A percentile compares a stretch with the other conserved stretches of the same genome.
phyloP scores from a whole-genome alignment of 371 early-diverging fungal species.

The Thermomucor indicae-seudaticae region DNA sequence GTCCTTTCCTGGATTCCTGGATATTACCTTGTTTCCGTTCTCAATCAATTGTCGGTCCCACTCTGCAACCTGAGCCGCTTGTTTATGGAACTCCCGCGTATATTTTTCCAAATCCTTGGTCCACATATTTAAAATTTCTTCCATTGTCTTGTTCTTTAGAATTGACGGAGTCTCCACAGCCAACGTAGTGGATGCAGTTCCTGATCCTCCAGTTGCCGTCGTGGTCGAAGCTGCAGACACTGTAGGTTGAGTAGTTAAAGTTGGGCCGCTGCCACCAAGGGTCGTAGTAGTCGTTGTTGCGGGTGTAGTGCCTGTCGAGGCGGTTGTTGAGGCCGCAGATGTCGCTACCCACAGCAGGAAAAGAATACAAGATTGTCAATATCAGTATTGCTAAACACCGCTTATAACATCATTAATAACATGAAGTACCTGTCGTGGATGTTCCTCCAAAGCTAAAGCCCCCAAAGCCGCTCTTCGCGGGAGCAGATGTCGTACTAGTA shows the following conservation, averaged over 20 bases:
- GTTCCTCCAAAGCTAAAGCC: constrained; percentile 11
- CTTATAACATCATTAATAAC: not conserved
- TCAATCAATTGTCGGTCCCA: constrained; percentile 86
- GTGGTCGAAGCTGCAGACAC: constrained; percentile 13
- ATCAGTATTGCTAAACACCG: no score
- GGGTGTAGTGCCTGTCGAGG: not conserved
- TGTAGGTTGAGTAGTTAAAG: constrained; percentile 16
- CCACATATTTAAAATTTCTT: constrained; percentile 87
- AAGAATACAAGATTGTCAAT: not conserved
- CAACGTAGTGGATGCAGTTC: constrained; percentile 18
- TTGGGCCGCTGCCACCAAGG: not conserved
- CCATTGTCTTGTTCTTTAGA: constrained; percentile 82
- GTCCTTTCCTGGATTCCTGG: constrained; percentile 2
- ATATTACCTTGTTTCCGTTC: constrained; percentile 71
- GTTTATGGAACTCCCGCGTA: constrained; percentile 80
- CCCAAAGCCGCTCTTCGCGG: constrained; percentile 3
- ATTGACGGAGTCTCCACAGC: constrained; percentile 43
- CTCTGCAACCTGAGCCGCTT: constrained; percentile 78
- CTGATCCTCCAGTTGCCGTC: constrained; percentile 13
- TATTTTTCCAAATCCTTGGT: constrained; percentile 73
- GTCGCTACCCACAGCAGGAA: not conserved
- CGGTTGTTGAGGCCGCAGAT: not conserved
- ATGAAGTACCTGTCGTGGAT: not conserved
- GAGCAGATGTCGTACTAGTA: constrained; percentile 6
- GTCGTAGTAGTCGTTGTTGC: constrained; percentile 9